Percentiles rank a stretch among this genome's conserved stretches.
phyloP scores from a whole-genome alignment of 768 basidiomycete species.

The Heimioporus sp. region DNA sequence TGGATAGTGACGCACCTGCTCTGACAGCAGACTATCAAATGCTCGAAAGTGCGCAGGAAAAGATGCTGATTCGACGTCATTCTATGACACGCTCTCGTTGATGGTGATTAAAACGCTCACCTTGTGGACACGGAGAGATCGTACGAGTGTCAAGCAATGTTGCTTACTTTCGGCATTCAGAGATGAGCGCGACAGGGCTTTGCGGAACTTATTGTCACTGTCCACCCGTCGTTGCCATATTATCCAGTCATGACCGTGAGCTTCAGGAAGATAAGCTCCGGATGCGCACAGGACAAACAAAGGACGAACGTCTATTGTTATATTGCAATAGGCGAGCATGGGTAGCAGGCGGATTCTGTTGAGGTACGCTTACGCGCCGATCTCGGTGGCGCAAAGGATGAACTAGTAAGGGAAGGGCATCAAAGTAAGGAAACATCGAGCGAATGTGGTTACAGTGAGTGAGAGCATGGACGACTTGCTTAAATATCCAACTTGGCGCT shows the following conservation, averaged over 20 bases:
- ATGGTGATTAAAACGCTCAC: conserved; percentile 6
- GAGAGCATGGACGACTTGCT: no score
- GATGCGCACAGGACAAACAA: neutral
- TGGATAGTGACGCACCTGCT: neutral
- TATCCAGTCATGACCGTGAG: neutral
- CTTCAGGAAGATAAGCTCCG: conserved; percentile 7
- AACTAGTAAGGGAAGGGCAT: no score
- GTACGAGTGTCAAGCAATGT: conserved; percentile 10
- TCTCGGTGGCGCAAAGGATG: no score
- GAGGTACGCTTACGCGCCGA: no score
- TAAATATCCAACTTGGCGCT: no score
- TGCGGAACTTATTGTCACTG: neutral
- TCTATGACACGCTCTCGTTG: neutral
- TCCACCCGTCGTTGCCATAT: neutral
- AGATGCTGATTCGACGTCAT: conserved; percentile 18
- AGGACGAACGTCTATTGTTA: conserved; percentile 8
- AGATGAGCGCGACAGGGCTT: conserved; percentile 1
- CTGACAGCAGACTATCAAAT: conserved; percentile 18
- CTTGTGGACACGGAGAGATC: conserved; percentile 15
- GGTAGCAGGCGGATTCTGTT: no score
- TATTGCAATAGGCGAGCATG: no score
- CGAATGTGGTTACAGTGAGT: no score
- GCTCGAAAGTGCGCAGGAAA: conserved; percentile 22
- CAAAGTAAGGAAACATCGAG: no score
- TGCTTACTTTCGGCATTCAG: neutral